A percentile compares a stretch with the other conserved stretches of the same genome.
These are phyloP conservation scores for Fusarium sp. DNA, from an alignment of 2,329 filamentous ascomycete species.

Conservation along the genomic window DNA sequence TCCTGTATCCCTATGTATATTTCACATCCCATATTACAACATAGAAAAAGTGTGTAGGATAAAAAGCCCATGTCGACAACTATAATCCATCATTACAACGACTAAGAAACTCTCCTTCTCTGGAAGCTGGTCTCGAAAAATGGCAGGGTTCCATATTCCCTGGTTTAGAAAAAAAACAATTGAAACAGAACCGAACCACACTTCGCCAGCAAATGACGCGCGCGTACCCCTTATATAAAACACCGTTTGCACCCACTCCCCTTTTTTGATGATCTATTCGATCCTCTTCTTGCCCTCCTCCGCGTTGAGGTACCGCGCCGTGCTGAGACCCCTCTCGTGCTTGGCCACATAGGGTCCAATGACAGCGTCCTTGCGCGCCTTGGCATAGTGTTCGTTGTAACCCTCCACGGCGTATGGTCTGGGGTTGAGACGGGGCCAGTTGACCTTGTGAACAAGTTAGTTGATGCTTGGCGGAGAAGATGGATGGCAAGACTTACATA, in stretches of 20 bases:
- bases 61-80: constrained; percentile 21
- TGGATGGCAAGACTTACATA: constrained; percentile 71
- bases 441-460: constrained; percentile 68
- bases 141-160: constrained; percentile 18
- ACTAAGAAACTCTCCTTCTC: constrained; percentile 5
- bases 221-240: constrained; percentile 1
- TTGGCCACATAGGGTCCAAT: constrained; percentile 73
- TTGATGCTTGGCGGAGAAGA: background rate
- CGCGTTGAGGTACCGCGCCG: constrained; percentile 79
- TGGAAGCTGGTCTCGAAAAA: constrained; percentile 8
- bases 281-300: constrained; percentile 99
- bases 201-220: constrained; percentile 19
- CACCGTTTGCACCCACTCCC: background rate
- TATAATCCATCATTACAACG: constrained; percentile 36
- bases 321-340: constrained; percentile 85
- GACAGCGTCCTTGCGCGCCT: constrained; percentile 81
- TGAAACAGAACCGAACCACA: constrained; percentile 15
- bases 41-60: constrained; percentile 12
- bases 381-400: constrained; percentile 83
- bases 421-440: constrained; percentile 97
- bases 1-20: constrained; percentile 9
- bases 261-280: constrained; percentile 62
- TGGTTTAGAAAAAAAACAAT: background rate
- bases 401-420: constrained; percentile 85
- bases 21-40: constrained; percentile 27